phyloP scores from a whole-genome alignment of 306 rosid species.

The Quercus ilex region DNA sequence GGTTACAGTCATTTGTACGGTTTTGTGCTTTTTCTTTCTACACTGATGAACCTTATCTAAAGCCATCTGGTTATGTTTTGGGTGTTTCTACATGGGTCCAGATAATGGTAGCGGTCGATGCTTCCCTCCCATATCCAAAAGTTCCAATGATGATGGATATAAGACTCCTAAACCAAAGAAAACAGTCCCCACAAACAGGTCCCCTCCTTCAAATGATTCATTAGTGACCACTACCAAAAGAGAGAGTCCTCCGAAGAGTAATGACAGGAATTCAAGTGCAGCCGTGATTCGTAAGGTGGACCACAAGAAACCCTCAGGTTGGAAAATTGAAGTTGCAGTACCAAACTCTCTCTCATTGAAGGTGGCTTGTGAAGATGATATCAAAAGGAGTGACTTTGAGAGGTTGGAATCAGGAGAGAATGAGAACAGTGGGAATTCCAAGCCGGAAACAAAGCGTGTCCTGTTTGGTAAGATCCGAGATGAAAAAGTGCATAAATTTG shows the following conservation, averaged over 20 bases:
- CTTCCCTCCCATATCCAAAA: slow-evolving; percentile 32
- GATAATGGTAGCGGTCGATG: slow-evolving; percentile 49
- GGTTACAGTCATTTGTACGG: not conserved
- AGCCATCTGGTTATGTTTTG: slow-evolving; percentile 12
- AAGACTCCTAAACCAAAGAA: slow-evolving; percentile 55
- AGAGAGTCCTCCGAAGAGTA: slow-evolving; percentile 29
- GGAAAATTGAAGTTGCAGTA: slow-evolving; percentile 45
- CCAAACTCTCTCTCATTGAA: slow-evolving; percentile 36
- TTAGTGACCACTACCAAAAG: slow-evolving; percentile 37
- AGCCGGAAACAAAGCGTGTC: slow-evolving; percentile 41
- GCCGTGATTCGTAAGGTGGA: slow-evolving; percentile 34
- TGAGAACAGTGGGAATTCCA: slow-evolving; percentile 26
- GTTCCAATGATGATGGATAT: slow-evolving; percentile 31
- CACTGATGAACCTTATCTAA: slow-evolving; percentile 6
- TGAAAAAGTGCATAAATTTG: slow-evolving; percentile 49
- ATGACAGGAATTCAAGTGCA: slow-evolving; percentile 37
- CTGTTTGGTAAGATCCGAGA: slow-evolving; percentile 51
- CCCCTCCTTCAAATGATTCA: slow-evolving; percentile 57
- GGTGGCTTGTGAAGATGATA: slow-evolving; percentile 36
- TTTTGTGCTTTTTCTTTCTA: not conserved
- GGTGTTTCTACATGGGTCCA: slow-evolving; percentile 27
- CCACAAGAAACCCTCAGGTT: slow-evolving; percentile 39
- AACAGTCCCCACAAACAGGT: slow-evolving; percentile 53
- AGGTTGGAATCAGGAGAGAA: slow-evolving; percentile 29
- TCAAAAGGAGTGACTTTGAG: slow-evolving; percentile 32